Evolutionary conservation across 306 rosid genomes (phyloP), one percentile per base, ranked within the genome.

Genomic region (Lagenaria siceraria): DNA sequence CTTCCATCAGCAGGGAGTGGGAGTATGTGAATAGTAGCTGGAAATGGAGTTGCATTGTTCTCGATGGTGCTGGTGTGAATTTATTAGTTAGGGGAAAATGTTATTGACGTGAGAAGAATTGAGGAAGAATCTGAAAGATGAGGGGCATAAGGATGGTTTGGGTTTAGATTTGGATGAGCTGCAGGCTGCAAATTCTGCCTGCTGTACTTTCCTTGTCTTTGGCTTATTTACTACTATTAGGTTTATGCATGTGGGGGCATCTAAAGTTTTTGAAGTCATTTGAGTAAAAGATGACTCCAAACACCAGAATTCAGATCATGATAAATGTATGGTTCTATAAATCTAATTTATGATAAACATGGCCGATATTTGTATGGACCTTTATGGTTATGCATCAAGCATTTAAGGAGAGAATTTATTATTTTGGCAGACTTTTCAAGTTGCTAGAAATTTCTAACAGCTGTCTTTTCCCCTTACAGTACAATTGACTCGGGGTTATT

Each of bases 401-500:
- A 25, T 71, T 46, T 25, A 43, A 4, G 25, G 49, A 13, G 22
- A 24, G 7, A 53, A 48, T 24, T n/a, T 5, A 75, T 21, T 35
- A 21, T n/a, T 36, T 55, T 80, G 13, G 19, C n/a, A 35, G 53
- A 11, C 35, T 68, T 77, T 56, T 43, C 12, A 49, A 48, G 76
- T 27, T 27, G 52, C 74, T 9, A 35, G 24, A 74, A 80, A 22
- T 77, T 54, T 66, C 53, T 48, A 74, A 84, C 68, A 38, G 52
- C 46, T 15, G 77, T 21, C 15, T 22, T 72, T 4, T 79, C 80
- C 83, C 46, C 75, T 40, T 88, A 82, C 78, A 95, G 98, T 74
- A 48, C 82, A 77, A 46, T 92, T 84, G 86, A 82, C 51, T 77
- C 86, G 9, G 73, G 83, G 81, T 3, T 76, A 83, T 90, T 92